Base-by-base conservation (phyloP, 2,329 filamentous ascomycete species). In the Cladosporium velox region DNA sequence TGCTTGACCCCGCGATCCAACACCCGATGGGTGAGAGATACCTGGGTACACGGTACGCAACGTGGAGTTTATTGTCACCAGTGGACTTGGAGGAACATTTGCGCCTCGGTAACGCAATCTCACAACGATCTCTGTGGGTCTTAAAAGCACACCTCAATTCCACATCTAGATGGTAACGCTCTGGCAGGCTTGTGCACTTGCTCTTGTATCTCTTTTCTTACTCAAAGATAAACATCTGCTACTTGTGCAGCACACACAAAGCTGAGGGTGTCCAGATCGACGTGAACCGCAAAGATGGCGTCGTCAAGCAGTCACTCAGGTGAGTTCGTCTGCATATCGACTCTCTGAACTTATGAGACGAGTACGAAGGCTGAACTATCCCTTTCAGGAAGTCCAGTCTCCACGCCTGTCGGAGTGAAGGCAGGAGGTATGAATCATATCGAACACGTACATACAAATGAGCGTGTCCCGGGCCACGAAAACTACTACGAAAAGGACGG, bases 401-500 rank as follows among this genome's bases (percentile, higher is more conserved):
- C 26, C 51, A 54, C 60, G 15, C 34, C 34, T 26, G 26, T 10
- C 26, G 61, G 38, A 12, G 18, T 24, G 10, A 64, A 64, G 47
- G 34, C 47, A 4, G 35, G 34, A 21, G 68, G 65, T 6, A 67
- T 67, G 55, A 66, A 66, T 11, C 73, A 75, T 32, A 70, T 79
- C 55, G 77, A 79, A 68, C 70, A 75, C 21, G 66, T 80, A 38
- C 73, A 75, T 18, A 79, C 77, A 59, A 76, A 76, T 66, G 78
- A 79, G 47, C 69, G 72, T 35, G 75, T 78, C 1, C 74, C 75
- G 1, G 75, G 76, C 1, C 73, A 82, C 66, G 67, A 70, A 11
- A 76, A 78, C 64, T 82, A 84, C 71, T 81, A 81, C 68, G 82
- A 85, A 68, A 82, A 83, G 66, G 71, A 79, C 70, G 81, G 80